Evolutionary conservation across 768 basidiomycete genomes (phyloP), one percentile per base, ranked within the genome.

Genomic region (Hericium erinaceus): DNA sequence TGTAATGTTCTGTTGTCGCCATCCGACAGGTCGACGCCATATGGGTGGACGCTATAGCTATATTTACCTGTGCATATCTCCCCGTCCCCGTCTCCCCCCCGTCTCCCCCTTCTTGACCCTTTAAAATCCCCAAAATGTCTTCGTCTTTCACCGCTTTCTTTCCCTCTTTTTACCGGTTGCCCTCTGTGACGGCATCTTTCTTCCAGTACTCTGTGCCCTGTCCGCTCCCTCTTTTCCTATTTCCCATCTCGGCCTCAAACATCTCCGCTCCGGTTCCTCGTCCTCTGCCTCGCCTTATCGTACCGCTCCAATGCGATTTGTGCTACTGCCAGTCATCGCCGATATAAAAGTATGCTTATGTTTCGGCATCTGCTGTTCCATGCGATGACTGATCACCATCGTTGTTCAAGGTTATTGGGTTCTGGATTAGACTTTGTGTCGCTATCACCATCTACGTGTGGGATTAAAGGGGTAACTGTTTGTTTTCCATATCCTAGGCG

Each of bases 231-330:
- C 57, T 55, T 26, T 26, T 52, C 56, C 54, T 56, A 51, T 52
- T 58, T 59, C 48, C 52, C 54, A 33, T 63, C 54, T 57, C 52
- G 56, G 55, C 59, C 57, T 60, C 56, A 51, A 59, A 40, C 54
- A 51, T 48, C 58, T 49, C 61, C 57, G 55, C 58, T 61, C 58
- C 58, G 16, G 48, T 24, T 33, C 53, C 57, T 58, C 61, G 57
- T 61, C 56, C 16, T 3, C 18, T 28, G 55, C 56, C 40, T 50
- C 52, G 57, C 28, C 57, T 48, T 61, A 63, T 53, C 62, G 60
- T 63, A 63, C 62, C 58, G 60, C 58, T 57, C 48, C 52, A 48
- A 58, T 60, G 61, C 61, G 59, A 62, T 62, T 58, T 57, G 57
- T 62, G 53, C 60, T 62, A 62, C 56, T 58, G 60, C 60, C 55